phyloP scores from a whole-genome alignment of 768 basidiomycete species.

The Serendipita vermifera region DNA sequence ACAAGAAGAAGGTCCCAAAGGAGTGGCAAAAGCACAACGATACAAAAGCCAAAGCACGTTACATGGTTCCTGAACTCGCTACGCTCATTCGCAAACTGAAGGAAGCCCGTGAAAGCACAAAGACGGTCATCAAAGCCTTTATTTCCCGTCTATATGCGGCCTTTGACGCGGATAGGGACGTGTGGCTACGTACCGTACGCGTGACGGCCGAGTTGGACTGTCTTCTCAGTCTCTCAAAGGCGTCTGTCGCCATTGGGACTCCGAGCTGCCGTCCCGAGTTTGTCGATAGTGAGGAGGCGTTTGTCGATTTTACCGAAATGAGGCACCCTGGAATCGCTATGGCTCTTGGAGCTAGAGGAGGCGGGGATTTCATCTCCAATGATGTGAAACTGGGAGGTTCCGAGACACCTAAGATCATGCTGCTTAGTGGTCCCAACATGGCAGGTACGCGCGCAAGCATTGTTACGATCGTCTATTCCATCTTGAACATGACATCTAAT shows the following conservation, averaged over 20 bases:
- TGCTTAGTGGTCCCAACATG: slow-evolving; percentile 66
- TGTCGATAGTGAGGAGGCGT: slow-evolving; percentile 50
- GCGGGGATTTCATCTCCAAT: slow-evolving; percentile 75
- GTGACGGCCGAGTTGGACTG: slow-evolving; percentile 95
- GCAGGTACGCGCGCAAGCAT: slow-evolving; percentile 48
- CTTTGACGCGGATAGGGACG: slow-evolving; percentile 65
- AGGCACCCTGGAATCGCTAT: slow-evolving; percentile 69
- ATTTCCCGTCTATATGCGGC: slow-evolving; percentile 64
- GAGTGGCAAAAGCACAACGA: slow-evolving; percentile 70
- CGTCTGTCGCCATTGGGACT: slow-evolving; percentile 80
- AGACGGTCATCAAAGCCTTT: slow-evolving; percentile 68
- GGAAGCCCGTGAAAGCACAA: slow-evolving; percentile 85
- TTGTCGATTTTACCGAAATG: slow-evolving; percentile 77
- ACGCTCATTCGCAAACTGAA: slow-evolving; percentile 67
- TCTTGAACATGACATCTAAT: neutral
- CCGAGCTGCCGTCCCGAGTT: slow-evolving; percentile 88
- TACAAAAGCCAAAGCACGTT: slow-evolving; percentile 68
- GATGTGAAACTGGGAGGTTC: slow-evolving; percentile 74
- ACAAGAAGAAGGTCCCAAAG: slow-evolving; percentile 52
- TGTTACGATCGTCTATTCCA: too few relatives aligned
- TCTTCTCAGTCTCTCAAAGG: slow-evolving; percentile 78
- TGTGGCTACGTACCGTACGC: slow-evolving; percentile 74
- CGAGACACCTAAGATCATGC: slow-evolving; percentile 51
- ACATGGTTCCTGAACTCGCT: slow-evolving; percentile 59
- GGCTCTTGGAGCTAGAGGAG: slow-evolving; percentile 43